Conservation (phyloP, 2,329 filamentous ascomycete species). For the Verticillium alfalfae region DNA sequence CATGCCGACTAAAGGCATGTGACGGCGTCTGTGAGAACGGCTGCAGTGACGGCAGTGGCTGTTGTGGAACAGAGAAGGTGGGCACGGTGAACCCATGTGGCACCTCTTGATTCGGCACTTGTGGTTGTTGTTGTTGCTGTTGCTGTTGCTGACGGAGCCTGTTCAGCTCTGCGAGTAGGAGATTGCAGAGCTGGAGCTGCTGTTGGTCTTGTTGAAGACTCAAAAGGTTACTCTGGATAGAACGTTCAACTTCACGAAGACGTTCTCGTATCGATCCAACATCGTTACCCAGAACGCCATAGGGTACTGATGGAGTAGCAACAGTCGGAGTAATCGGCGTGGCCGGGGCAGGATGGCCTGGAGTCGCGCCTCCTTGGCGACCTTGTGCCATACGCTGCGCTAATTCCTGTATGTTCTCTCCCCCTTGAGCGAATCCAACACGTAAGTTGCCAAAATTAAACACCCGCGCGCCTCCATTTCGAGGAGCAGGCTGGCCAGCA, state of each 20-base stretch:
- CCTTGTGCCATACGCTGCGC: constrained; percentile 55
- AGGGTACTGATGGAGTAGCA: constrained; percentile 12
- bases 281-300: constrained; percentile 18
- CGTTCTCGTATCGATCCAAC: constrained; percentile 50
- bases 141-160: constrained; percentile 53
- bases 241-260: constrained; percentile 61
- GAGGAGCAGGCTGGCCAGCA: constrained; percentile 10
- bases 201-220: constrained; percentile 57
- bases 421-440: constrained; percentile 71
- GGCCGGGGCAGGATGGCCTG: not conserved
- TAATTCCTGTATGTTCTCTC: constrained; percentile 60
- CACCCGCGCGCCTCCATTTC: constrained; percentile 45
- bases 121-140: constrained; percentile 31
- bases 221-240: constrained; percentile 63
- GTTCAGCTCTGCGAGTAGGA: constrained; percentile 62
- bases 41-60: constrained; percentile 6
- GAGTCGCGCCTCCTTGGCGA: constrained; percentile 12
- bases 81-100: constrained; percentile 11
- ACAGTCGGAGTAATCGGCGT: constrained; percentile 1
- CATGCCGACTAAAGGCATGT: constrained; percentile 33
- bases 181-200: constrained; percentile 63
- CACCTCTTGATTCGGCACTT: constrained; percentile 9
- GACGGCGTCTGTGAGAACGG: constrained; percentile 6
- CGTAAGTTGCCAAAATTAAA: constrained; percentile 71
- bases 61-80: not conserved